Evolutionary conservation across 208 protist genomes (phyloP), one percentile per base, ranked within the genome.

Genomic region (Acanthamoeba lenticulata): DNA sequence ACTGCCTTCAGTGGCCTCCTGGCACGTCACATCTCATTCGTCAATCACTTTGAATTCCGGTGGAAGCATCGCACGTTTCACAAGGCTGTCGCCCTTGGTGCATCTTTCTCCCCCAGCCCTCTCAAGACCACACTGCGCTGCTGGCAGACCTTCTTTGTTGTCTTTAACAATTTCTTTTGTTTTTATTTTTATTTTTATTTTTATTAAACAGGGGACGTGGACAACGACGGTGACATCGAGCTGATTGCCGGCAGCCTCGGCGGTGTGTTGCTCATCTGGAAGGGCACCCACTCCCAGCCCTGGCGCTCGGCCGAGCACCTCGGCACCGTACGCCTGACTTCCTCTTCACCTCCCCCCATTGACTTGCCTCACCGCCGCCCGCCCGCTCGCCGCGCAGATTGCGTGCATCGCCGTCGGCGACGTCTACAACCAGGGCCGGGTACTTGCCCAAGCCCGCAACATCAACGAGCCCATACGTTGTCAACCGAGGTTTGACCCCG

Each of bases 171-270:
- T n/a, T n/a, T n/a, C n/a, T n/a, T n/a, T n/a, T n/a, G 27, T n/a
- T n/a, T n/a, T n/a, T n/a, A n/a, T n/a, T n/a, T n/a, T n/a, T n/a
- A n/a, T n/a, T n/a, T n/a, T n/a, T n/a, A n/a, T n/a, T n/a, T n/a
- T n/a, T n/a, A n/a, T n/a, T n/a, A n/a, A n/a, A n/a, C 38, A 77
- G 67, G 67, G 7, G 79, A 88, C 44, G 79, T 88, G 79, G 79
- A 88, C 79, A 88, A 88, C 79, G 79, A 88, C 79, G 79, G 79
- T 24, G n/a, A 88, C n/a, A 42, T 62, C 17, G 79, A 88, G 79
- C 34, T 88, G 79, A 44, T 88, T 19, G 45, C 34, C 1, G 79
- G 79, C 32, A 88, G 79, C 79, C 32, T 88, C 13, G 79, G 79
- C 34, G 79, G 79, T 32, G 9, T 88, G 47, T 32, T 88, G 44